Percentiles rank a stretch among this genome's conserved stretches.
Evolutionary conservation across 179 eudicot species (phyloP).

Genomic region (Silene noctiflora): DNA sequence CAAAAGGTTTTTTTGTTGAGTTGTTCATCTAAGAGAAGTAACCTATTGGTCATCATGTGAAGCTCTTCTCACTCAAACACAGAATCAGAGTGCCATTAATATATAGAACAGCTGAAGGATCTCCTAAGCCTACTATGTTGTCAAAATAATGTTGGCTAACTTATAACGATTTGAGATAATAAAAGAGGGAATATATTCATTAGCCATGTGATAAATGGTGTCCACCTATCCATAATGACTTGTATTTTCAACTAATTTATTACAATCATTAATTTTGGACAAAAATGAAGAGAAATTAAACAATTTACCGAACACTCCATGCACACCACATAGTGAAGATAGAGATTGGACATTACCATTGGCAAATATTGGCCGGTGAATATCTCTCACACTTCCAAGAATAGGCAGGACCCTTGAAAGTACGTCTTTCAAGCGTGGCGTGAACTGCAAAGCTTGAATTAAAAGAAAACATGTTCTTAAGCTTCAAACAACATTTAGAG

Average conservation of each 20-base stretch:
- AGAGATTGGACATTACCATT: constrained; percentile 51
- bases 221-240: neutral
- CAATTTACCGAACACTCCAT: neutral
- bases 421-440: constrained; percentile 83
- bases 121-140: neutral
- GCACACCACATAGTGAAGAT: neutral
- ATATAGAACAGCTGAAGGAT: neutral
- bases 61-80: neutral
- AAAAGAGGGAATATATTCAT: neutral
- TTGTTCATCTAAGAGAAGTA: neutral
- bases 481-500: constrained; percentile 13
- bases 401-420: constrained; percentile 86
- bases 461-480: constrained; percentile 26
- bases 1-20: neutral
- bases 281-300: neutral
- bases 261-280: neutral
- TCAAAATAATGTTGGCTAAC: neutral
- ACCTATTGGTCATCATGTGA: neutral
- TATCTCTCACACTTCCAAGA: constrained; percentile 84
- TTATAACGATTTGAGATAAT: neutral
- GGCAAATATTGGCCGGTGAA: constrained; percentile 79
- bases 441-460: constrained; percentile 79
- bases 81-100: neutral
- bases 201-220: neutral
- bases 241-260: neutral